Conservation (phyloP, 345 rosid genomes). For the Linum trigynum region DNA sequence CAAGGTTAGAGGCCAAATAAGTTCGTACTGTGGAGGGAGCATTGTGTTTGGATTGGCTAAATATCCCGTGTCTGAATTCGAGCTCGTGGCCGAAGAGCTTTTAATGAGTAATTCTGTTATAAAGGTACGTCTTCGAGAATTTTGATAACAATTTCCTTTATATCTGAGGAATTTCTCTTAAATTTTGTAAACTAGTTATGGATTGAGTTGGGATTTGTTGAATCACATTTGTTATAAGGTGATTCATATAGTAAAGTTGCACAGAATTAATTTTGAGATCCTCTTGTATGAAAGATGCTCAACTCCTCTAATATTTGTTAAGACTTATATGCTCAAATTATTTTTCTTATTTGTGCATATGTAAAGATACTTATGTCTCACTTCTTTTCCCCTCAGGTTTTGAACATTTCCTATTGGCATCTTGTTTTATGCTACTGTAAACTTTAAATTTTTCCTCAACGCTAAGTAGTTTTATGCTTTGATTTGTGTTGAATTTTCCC, state of each 20-base stretch:
- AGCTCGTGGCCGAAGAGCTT: slow-evolving; percentile 95
- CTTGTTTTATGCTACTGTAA: too few relatives aligned
- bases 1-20: slow-evolving; percentile 94
- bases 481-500: slow-evolving; percentile 1
- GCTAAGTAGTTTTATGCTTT: background rate
- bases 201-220: too few relatives aligned
- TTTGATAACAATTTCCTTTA: background rate
- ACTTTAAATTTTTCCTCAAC: background rate
- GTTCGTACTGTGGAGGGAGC: slow-evolving; percentile 74
- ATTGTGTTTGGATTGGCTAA: slow-evolving; percentile 78
- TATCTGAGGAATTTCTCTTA: too few relatives aligned
- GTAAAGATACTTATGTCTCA: background rate
- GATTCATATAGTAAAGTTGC: too few relatives aligned
- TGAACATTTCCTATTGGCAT: too few relatives aligned
- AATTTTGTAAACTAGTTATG: too few relatives aligned
- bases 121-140: slow-evolving; percentile 48
- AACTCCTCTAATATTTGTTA: too few relatives aligned
- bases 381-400: too few relatives aligned
- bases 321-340: background rate
- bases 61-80: slow-evolving; percentile 92
- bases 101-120: slow-evolving; percentile 90
- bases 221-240: too few relatives aligned
- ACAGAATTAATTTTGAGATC: too few relatives aligned
- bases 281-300: background rate
- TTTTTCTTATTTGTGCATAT: background rate